These are phyloP conservation scores for Lactuca saligna DNA, from an alignment of 129 eudicot genomes.

Conservation along the genomic window DNA sequence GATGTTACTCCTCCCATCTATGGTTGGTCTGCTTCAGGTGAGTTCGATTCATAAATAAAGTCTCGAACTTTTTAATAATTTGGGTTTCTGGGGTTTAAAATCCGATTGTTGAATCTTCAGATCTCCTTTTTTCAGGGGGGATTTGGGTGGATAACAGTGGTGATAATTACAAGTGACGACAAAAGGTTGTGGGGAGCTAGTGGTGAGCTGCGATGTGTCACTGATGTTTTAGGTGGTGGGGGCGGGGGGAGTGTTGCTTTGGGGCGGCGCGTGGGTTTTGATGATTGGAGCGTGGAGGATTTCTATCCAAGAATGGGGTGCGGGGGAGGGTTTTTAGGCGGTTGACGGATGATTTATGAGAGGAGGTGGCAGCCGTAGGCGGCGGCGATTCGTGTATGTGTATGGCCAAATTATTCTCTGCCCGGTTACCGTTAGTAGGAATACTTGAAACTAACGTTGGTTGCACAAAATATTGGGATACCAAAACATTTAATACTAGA, in stretches of 20 bases:
- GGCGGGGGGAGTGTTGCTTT: conserved; percentile 11
- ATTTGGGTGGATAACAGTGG: conserved; percentile 11
- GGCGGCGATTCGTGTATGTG: conserved; percentile 15
- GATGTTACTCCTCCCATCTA: conserved; percentile 95
- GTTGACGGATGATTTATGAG: neutral
- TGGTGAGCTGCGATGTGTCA: conserved; percentile 29
- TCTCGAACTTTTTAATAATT: conserved; percentile 4
- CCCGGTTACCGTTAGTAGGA: conserved; percentile 3
- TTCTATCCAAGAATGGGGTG: neutral
- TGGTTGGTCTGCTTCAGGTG: neutral
- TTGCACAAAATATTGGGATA: neutral
- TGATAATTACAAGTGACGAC: conserved; percentile 18
- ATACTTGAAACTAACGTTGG: neutral
- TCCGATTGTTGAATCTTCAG: conserved; percentile 9
- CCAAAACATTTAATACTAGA: neutral
- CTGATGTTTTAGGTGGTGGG: conserved; percentile 33
- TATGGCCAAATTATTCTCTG: conserved; percentile 1
- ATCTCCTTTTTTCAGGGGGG: conserved; percentile 10
- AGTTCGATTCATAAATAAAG: conserved; percentile 45
- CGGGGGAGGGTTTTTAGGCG: neutral
- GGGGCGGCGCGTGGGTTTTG: conserved; percentile 28
- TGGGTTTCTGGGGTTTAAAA: neutral
- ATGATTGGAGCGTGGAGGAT: conserved; percentile 8
- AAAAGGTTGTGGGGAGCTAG: conserved; percentile 15
- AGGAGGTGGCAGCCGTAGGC: conserved; percentile 3